phyloP scores from a whole-genome alignment of 106 monocot genomes.

The Dendrobium catenatum region DNA sequence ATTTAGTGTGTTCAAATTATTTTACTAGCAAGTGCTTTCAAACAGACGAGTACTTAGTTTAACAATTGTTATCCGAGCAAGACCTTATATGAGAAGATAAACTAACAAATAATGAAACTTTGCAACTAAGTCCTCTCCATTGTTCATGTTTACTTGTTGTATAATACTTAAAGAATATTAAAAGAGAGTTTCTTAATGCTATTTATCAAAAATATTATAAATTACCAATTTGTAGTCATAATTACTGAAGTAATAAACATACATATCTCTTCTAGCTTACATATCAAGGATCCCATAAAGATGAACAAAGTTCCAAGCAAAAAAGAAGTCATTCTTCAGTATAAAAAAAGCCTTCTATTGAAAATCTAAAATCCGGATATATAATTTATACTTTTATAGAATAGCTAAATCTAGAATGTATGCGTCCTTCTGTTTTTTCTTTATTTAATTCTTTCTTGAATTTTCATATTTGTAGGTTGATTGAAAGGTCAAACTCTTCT shows the following conservation, averaged over 20 bases:
- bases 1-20: too few species aligned
- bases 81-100: neutral
- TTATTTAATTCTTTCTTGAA: too few species aligned
- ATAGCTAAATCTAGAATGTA: too few species aligned
- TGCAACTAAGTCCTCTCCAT: neutral
- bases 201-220: neutral
- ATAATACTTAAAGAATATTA: neutral
- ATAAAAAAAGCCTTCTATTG: neutral
- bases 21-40: too few species aligned
- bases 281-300: neutral
- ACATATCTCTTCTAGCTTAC: neutral
- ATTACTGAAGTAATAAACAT: constrained; percentile 1
- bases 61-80: too few species aligned
- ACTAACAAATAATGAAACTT: neutral
- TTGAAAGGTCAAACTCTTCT: neutral
- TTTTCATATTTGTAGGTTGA: neutral
- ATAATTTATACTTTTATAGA: too few species aligned
- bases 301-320: neutral
- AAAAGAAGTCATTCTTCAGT: neutral
- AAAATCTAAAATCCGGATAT: too few species aligned
- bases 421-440: too few species aligned
- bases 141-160: neutral
- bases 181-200: neutral
- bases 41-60: too few species aligned
- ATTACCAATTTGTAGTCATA: neutral